These are phyloP conservation scores for Nannochloropsis granulata DNA, from an alignment of 108 stramenopile species.

Conservation along the genomic window DNA sequence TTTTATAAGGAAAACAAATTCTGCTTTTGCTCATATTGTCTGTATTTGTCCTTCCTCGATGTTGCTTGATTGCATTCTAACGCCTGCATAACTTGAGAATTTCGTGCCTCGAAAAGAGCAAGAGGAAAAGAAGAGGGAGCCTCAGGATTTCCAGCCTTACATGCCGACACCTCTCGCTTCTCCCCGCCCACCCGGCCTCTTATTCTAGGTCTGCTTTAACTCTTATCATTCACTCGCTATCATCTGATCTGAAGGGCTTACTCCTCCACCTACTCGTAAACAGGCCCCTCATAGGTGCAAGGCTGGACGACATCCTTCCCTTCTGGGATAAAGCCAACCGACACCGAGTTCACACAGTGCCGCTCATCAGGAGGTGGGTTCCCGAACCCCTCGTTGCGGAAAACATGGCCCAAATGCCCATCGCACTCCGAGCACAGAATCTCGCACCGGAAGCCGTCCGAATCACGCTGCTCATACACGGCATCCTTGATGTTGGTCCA, in stretches of 20 bases:
- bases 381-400: slow-evolving; percentile 30
- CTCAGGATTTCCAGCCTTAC: too few species aligned
- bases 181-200: too few species aligned
- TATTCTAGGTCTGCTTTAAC: too few species aligned
- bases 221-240: background rate
- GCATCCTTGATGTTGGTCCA: slow-evolving; percentile 36
- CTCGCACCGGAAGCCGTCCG: slow-evolving; percentile 23
- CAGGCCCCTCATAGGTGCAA: background rate
- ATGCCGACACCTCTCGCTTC: too few species aligned
- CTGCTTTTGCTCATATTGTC: too few species aligned
- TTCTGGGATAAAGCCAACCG: slow-evolving; percentile 15
- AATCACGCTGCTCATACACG: slow-evolving; percentile 20
- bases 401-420: slow-evolving; percentile 38
- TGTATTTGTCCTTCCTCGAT: too few species aligned
- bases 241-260: background rate
- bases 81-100: too few species aligned
- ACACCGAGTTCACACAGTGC: slow-evolving; percentile 35
- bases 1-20: too few species aligned
- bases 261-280: background rate
- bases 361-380: slow-evolving; percentile 34
- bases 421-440: slow-evolving; percentile 35
- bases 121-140: too few species aligned
- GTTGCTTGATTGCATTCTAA: too few species aligned
- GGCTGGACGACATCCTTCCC: background rate
- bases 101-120: too few species aligned